Percentiles rank a stretch among this genome's conserved stretches.
Evolutionary conservation across 2,329 filamentous ascomycete genomes (phyloP).

Genomic region (Rhytidhysteron rufulum): DNA sequence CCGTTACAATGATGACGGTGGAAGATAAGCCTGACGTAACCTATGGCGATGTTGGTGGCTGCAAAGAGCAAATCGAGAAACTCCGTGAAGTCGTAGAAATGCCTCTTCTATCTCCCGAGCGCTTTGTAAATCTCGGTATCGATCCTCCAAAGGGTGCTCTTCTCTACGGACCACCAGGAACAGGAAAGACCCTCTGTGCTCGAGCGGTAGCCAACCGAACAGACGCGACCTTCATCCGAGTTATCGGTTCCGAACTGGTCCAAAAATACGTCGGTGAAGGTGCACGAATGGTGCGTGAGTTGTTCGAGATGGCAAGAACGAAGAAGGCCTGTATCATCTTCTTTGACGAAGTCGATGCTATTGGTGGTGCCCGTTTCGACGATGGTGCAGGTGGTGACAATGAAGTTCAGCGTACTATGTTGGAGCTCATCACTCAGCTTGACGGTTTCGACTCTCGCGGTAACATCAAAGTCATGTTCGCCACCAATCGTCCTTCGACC

Average conservation of each 20-base stretch:
- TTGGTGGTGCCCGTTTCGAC: conserved; percentile 93
- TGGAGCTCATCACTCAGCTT: conserved; percentile 94
- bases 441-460: conserved; percentile 95
- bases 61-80: conserved; percentile 99
- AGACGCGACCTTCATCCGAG: conserved; percentile 96
- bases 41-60: conserved; percentile 96
- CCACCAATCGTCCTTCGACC: conserved; percentile 92
- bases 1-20: conserved; percentile 99
- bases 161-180: conserved; percentile 93
- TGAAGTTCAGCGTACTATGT: conserved; percentile 95
- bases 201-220: conserved; percentile 96
- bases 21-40: conserved; percentile 99
- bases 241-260: conserved; percentile 95
- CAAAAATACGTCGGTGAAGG: conserved; percentile 99
- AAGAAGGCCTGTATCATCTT: conserved; percentile 99
- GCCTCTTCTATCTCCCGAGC: conserved; percentile 91
- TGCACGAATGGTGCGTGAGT: conserved; percentile 94
- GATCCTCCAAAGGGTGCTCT: conserved; percentile 97
- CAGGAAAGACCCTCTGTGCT: conserved; percentile 98
- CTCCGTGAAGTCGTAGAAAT: conserved; percentile 97
- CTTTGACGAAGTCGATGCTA: conserved; percentile 97
- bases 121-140: conserved; percentile 98
- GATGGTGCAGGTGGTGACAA: conserved; percentile 96
- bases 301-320: conserved; percentile 98
- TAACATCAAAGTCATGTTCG: conserved; percentile 99